A percentile compares a stretch with the other conserved stretches of the same genome.
phyloP scores from a whole-genome alignment of 2,329 filamentous ascomycete genomes.

The Talaromyces sp. region DNA sequence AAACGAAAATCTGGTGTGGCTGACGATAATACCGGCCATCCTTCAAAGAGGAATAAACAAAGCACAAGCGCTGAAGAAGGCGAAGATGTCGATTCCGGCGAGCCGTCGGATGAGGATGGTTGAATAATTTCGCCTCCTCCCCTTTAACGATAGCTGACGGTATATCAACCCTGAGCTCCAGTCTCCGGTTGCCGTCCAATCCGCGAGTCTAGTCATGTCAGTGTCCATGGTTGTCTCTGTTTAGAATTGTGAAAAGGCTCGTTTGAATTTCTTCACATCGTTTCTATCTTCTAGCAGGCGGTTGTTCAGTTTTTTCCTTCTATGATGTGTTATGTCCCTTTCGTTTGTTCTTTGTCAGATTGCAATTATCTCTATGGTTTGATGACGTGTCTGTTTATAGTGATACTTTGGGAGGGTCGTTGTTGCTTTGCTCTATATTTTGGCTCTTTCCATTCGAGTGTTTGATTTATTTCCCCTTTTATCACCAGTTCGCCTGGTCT shows the following conservation, averaged over 20 bases:
- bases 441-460: slow-evolving; percentile 8
- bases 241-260: slow-evolving; percentile 11
- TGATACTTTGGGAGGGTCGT: slow-evolving; percentile 18
- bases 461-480: slow-evolving; percentile 12
- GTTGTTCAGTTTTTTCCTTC: slow-evolving; percentile 18
- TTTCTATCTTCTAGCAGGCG: slow-evolving; percentile 32
- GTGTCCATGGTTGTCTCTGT: slow-evolving; percentile 1
- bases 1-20: slow-evolving; percentile 52
- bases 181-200: slow-evolving; percentile 7
- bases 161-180: slow-evolving; percentile 3
- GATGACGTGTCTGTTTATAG: slow-evolving; percentile 29
- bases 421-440: slow-evolving; percentile 14
- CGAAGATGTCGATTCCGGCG: slow-evolving; percentile 46
- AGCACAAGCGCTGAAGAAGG: slow-evolving; percentile 52
- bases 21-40: slow-evolving; percentile 42
- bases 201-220: background rate
- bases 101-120: slow-evolving; percentile 51
- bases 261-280: slow-evolving; percentile 22
- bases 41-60: slow-evolving; percentile 52
- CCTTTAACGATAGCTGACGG: background rate
- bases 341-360: slow-evolving; percentile 9
- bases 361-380: slow-evolving; percentile 16
- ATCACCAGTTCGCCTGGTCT: slow-evolving; percentile 14
- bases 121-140: slow-evolving; percentile 22
- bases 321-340: slow-evolving; percentile 17